These are phyloP conservation scores for Colletotrichum tanaceti DNA, from an alignment of 2,329 filamentous ascomycete genomes.

Conservation along the genomic window DNA sequence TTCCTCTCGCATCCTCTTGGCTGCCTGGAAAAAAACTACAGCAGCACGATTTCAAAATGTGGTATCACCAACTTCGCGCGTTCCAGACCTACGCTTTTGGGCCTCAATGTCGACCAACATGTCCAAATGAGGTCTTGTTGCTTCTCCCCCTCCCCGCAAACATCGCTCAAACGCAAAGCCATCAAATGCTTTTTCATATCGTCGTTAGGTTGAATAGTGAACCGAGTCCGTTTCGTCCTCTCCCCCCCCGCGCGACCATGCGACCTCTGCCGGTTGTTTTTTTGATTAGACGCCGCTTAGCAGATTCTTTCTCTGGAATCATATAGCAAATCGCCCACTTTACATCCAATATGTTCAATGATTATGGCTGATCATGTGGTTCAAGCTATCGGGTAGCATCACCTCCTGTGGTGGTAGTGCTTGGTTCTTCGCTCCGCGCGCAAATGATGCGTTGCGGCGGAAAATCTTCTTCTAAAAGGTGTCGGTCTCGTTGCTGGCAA, in stretches of 20 bases:
- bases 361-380: slow-evolving; percentile 36
- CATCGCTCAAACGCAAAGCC: slow-evolving; percentile 41
- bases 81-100: slow-evolving; percentile 22
- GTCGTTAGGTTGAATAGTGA: slow-evolving; percentile 40
- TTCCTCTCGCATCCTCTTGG: slow-evolving; percentile 7
- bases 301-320: slow-evolving; percentile 24
- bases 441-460: slow-evolving; percentile 14
- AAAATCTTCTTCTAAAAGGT: slow-evolving; percentile 57
- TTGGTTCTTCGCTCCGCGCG: slow-evolving; percentile 11
- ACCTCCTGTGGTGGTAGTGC: slow-evolving; percentile 25
- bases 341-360: slow-evolving; percentile 37
- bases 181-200: slow-evolving; percentile 40
- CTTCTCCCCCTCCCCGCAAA: slow-evolving; percentile 18
- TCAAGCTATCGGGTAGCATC: slow-evolving; percentile 36
- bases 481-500: slow-evolving; percentile 64
- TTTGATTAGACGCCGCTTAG: slow-evolving; percentile 24
- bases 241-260: slow-evolving; percentile 1
- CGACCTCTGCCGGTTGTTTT: background rate
- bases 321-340: slow-evolving; percentile 32
- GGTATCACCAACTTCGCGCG: slow-evolving; percentile 37
- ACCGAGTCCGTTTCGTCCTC: slow-evolving; percentile 11
- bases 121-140: slow-evolving; percentile 20
- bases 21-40: slow-evolving; percentile 22
- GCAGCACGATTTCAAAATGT: slow-evolving; percentile 35
- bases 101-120: slow-evolving; percentile 20